Evolutionary conservation across 441 rosid species (phyloP), one percentile per base, ranked within the genome.

Genomic region (Aquilaria agallochum): DNA sequence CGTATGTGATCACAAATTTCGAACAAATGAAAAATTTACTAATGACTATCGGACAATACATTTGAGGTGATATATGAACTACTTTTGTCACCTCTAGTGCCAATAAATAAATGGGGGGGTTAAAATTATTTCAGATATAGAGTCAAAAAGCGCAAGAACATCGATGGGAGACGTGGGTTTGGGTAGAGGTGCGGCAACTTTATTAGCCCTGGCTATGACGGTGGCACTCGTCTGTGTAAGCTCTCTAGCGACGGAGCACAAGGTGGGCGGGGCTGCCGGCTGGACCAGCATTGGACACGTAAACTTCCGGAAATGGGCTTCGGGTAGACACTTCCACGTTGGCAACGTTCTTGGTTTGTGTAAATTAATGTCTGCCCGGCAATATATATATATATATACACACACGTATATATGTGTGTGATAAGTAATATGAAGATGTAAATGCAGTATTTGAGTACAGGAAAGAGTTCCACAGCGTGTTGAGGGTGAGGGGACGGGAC

Each of bases 361-460:
- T 20, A 20, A 20, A 31, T 12, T 42, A 0, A 32, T 34, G 3
- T 36, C 27, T 20, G 27, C 27, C 1, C 27, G 27, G 27, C 27
- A 20, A 20, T 20, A 20, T 20, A 20, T 20, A 20, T 20, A 20
- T 20, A 20, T 20, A 20, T 20, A 20, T 20, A 20, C 1, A 20
- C 20, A 20, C 20, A 20, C 20, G 20, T 20, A 20, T 20, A 20
- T 20, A 20, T 20, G 27, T 20, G 27, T 20, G 27, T 20, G 27
- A 20, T 20, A 20, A 20, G 27, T 20, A 20, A 20, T 20, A 20
- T 20, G 27, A 20, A 20, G 9, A 12, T 54, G 27, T 44, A 20
- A 48, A 20, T 61, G 64, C 59, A 66, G 75, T 67, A 59, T 69
- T 74, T 53, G 34, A 51, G 32, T 74, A 62, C 56, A 50, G 54